Base-by-base conservation (phyloP, 2,329 filamentous ascomycete species). In the Arthrobotrys pseudoclavata region DNA sequence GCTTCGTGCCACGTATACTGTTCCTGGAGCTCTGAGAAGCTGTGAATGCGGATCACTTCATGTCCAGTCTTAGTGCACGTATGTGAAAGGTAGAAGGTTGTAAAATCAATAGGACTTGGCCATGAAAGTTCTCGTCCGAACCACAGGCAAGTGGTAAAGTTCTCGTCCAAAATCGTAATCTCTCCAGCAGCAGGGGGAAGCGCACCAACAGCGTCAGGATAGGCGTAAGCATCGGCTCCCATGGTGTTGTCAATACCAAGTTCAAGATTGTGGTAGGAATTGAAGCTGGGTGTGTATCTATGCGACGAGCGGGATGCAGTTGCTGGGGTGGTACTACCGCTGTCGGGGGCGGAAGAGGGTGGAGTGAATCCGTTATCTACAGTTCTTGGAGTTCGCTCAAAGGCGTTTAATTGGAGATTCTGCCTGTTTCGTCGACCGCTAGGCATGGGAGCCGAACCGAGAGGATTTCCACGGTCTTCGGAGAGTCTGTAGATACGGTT, bases 401-500 rank as follows among this genome's bases (percentile, higher is more conserved):
- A 66, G 13, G 37, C 37, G 9, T 45, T 57, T 9, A 69, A n/a
- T 4, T 76, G 71, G 24, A 64, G 55, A 26, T 13, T 31, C 7
- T 47, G 63, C 22, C 71, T 57, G n/a, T 47, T 64, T 12, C 64
- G 22, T 60, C 71, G 55, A n/a, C 4, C 42, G 7, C 18, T 29
- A 10, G 47, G n/a, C 4, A 47, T 24, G 2, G 37, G 3, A 18
- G 29, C 29, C 0, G 52, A 66, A 4, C 47, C 26, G 15, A 48
- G 71, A 10, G 71, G 61, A 20, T 10, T 48, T 26, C 55, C 64
- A 12, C 57, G 72, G 52, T 69, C 57, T 9, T 52, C 48, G 3
- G 57, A 76, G 13, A 70, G 40, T 7, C 40, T 52, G 22, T 70
- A 62, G 42, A 76, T 66, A 9, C 72, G 72, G 18, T 60, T 53